These are phyloP conservation scores for Teratosphaeria destructans DNA, from an alignment of 2,329 filamentous ascomycete genomes.

Conservation along the genomic window DNA sequence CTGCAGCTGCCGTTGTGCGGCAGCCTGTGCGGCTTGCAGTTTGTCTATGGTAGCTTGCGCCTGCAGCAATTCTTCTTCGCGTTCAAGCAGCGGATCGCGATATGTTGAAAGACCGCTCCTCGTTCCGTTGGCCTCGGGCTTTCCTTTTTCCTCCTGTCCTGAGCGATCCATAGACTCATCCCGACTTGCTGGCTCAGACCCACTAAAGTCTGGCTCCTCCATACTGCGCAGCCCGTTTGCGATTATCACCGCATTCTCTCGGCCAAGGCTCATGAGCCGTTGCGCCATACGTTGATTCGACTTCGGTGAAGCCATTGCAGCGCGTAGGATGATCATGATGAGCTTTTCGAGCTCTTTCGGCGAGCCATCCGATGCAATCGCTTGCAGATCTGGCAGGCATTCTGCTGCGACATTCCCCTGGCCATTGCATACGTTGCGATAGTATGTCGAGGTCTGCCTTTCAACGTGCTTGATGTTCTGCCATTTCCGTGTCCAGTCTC, in stretches of 20 bases:
- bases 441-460: constrained; percentile 38
- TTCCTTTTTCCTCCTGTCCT: constrained; percentile 13
- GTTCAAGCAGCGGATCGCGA: constrained; percentile 37
- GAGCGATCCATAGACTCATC: constrained; percentile 22
- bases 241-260: constrained; percentile 23
- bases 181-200: constrained; percentile 18
- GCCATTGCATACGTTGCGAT: constrained; percentile 34
- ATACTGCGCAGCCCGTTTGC: constrained; percentile 23
- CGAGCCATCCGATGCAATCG: constrained; percentile 36
- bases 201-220: constrained; percentile 19
- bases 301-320: constrained; percentile 37
- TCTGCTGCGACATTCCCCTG: constrained; percentile 24
- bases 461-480: constrained; percentile 44
- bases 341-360: constrained; percentile 29
- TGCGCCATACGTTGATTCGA: constrained; percentile 38
- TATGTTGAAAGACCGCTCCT: constrained; percentile 13
- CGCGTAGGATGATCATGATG: constrained; percentile 39
- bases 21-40: constrained; percentile 30
- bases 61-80: constrained; percentile 40
- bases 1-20: constrained; percentile 33
- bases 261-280: constrained; percentile 22
- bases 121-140: constrained; percentile 9
- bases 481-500: constrained; percentile 43
- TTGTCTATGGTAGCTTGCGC: constrained; percentile 37
- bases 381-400: constrained; percentile 38